Conservation (phyloP, 2,329 filamentous ascomycete species). For the Colletotrichum melonis region DNA sequence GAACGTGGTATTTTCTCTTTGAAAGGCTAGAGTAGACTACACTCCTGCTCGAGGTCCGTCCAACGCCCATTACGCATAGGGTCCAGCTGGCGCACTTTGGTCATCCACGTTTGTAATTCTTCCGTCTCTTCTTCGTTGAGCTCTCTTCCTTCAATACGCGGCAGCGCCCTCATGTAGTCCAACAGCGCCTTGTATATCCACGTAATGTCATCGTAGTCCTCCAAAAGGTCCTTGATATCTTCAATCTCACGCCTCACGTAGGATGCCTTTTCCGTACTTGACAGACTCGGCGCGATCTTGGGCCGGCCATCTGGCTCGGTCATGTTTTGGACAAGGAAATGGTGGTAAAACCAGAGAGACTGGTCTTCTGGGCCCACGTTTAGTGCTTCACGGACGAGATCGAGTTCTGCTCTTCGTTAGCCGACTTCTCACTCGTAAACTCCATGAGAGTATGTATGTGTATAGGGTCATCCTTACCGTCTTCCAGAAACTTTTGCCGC, state of each 20-base stretch:
- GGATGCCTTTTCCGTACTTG: slow-evolving; percentile 67
- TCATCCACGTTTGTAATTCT: slow-evolving; percentile 69
- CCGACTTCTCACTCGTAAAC: neutral
- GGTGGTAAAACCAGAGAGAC: slow-evolving; percentile 97
- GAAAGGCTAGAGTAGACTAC: slow-evolving; percentile 8
- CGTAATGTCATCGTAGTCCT: slow-evolving; percentile 72
- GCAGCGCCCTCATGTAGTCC: slow-evolving; percentile 74
- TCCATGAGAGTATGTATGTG: too few relatives aligned
- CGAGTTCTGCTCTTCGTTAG: slow-evolving; percentile 68
- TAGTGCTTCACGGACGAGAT: slow-evolving; percentile 79
- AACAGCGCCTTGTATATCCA: slow-evolving; percentile 92
- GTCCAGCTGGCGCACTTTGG: slow-evolving; percentile 76
- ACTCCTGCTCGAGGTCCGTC: slow-evolving; percentile 69
- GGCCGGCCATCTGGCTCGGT: slow-evolving; percentile 59
- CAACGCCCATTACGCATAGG: slow-evolving; percentile 80
- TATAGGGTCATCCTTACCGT: slow-evolving; percentile 60
- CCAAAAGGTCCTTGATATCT: slow-evolving; percentile 74
- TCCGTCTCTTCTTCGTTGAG: slow-evolving; percentile 52
- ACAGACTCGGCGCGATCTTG: slow-evolving; percentile 74
- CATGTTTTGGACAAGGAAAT: slow-evolving; percentile 82
- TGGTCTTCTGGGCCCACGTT: slow-evolving; percentile 95
- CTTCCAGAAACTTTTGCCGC: slow-evolving; percentile 77
- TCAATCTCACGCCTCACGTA: slow-evolving; percentile 79
- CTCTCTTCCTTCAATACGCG: slow-evolving; percentile 59
- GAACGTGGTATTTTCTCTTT: neutral